Percentiles rank a stretch among this genome's conserved stretches.
phyloP scores from a whole-genome alignment of 2,329 filamentous ascomycete genomes.

The Diplodia mutila region DNA sequence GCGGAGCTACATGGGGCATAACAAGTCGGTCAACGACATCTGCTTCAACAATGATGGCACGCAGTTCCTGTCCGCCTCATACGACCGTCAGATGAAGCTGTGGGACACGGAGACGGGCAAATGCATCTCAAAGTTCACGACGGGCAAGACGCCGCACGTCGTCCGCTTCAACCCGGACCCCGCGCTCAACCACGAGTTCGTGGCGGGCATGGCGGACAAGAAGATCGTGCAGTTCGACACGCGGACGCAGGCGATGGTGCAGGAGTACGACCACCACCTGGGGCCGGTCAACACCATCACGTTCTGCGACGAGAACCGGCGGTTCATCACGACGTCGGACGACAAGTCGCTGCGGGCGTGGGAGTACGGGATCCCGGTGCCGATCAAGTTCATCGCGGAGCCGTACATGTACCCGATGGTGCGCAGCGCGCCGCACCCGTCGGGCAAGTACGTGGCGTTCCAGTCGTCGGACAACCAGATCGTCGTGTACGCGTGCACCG shows the following conservation, averaged over 20 bases:
- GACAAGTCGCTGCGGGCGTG: constrained; percentile 95
- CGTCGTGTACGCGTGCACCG: constrained; percentile 89
- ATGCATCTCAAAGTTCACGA: constrained; percentile 86
- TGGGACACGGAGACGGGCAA: constrained; percentile 97
- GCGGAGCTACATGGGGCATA: constrained; percentile 88
- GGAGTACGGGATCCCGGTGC: constrained; percentile 96
- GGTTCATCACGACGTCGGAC: constrained; percentile 97
- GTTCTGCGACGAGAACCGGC: constrained; percentile 90
- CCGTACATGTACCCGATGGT: constrained; percentile 98
- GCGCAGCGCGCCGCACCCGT: constrained; percentile 80
- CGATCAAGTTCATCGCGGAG: constrained; percentile 97
- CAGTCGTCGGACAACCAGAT: constrained; percentile 96
- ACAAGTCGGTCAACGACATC: constrained; percentile 85
- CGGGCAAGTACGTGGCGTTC: constrained; percentile 91
- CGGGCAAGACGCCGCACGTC: constrained; percentile 93
- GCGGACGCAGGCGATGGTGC: constrained; percentile 78
- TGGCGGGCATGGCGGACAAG: constrained; percentile 97
- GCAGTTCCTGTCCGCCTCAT: constrained; percentile 87
- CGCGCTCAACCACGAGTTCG: constrained; percentile 81
- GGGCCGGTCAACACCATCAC: constrained; percentile 98
- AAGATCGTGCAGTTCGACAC: constrained; percentile 98
- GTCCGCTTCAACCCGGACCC: constrained; percentile 86
- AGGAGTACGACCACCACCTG: constrained; percentile 97
- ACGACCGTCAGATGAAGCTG: constrained; percentile 94
- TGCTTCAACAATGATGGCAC: constrained; percentile 82